Conservation (phyloP, 352 stramenopile genomes). For the Phytophthora vignae region DNA sequence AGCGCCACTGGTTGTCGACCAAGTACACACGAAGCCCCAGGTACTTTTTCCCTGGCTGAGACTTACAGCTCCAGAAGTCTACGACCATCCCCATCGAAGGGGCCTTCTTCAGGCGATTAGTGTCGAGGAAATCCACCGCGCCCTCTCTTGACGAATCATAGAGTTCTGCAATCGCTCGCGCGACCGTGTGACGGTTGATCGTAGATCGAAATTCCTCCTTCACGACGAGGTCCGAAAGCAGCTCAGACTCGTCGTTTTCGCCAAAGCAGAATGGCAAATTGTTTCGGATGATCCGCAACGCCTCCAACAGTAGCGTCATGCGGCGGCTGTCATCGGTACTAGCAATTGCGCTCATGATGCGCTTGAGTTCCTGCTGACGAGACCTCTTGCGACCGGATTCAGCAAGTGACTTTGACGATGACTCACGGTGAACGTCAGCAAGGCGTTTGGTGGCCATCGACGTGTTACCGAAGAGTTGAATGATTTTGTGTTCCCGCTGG, state of each 20-base stretch:
- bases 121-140: neutral
- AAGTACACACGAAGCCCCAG: neutral
- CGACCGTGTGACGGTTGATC: neutral
- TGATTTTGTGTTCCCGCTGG: neutral
- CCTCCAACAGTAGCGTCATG: neutral
- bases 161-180: neutral
- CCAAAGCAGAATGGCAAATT: slow-evolving; percentile 1
- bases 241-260: neutral
- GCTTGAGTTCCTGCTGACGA: neutral
- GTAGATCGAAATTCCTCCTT: slow-evolving; percentile 1
- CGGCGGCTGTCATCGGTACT: neutral
- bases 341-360: neutral
- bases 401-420: neutral
- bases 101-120: neutral
- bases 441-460: neutral
- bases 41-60: neutral
- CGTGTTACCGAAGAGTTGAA: slow-evolving; percentile 3
- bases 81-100: neutral
- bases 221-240: neutral
- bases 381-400: neutral
- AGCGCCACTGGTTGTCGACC: neutral
- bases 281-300: neutral
- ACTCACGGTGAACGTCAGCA: neutral
- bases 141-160: neutral
- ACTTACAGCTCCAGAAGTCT: neutral